Percentiles rank a stretch among this genome's conserved stretches.
Evolutionary conservation across 2,329 filamentous ascomycete genomes (phyloP).

Genomic region (Sarocladium strictum): DNA sequence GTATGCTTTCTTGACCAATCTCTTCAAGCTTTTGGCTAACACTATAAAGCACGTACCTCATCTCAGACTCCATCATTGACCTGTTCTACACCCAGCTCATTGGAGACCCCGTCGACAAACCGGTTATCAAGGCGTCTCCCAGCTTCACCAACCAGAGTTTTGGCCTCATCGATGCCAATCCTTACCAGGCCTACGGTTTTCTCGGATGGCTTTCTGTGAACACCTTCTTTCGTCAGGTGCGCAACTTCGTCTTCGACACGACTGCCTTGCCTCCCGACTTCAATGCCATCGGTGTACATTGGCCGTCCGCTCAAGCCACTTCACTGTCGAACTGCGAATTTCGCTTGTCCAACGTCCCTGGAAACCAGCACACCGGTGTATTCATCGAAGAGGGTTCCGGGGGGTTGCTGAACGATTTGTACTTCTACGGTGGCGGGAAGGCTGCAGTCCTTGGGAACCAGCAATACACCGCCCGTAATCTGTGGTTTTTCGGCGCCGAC

Average conservation of each 20-base stretch:
- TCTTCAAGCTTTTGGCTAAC: constrained; percentile 9
- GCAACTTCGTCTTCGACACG: constrained; percentile 51
- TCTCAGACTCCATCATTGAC: constrained; percentile 64
- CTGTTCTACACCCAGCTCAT: constrained; percentile 78
- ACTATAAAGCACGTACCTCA: constrained; percentile 52
- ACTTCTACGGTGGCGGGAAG: constrained; percentile 63
- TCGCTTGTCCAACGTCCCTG: constrained; percentile 37
- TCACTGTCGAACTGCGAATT: constrained; percentile 54
- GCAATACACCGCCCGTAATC: constrained; percentile 65
- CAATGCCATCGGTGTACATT: constrained; percentile 53
- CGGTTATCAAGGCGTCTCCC: constrained; percentile 48
- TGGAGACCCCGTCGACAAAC: constrained; percentile 57
- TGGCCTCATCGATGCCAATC: constrained; percentile 42
- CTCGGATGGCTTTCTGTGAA: constrained; percentile 50
- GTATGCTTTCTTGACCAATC: constrained; percentile 16
- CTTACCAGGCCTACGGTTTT: constrained; percentile 32
- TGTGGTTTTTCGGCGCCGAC: constrained; percentile 58
- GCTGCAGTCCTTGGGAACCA: constrained; percentile 57
- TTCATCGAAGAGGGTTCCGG: constrained; percentile 60
- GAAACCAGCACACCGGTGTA: constrained; percentile 49
- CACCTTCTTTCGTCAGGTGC: constrained; percentile 52
- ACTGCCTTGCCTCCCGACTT: constrained; percentile 41
- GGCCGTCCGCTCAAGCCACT: constrained; percentile 61
- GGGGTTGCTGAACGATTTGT: constrained; percentile 62
- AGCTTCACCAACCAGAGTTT: constrained; percentile 37